phyloP scores from a whole-genome alignment of 805 yeast species.

The Spathaspora hagerdaliae region DNA sequence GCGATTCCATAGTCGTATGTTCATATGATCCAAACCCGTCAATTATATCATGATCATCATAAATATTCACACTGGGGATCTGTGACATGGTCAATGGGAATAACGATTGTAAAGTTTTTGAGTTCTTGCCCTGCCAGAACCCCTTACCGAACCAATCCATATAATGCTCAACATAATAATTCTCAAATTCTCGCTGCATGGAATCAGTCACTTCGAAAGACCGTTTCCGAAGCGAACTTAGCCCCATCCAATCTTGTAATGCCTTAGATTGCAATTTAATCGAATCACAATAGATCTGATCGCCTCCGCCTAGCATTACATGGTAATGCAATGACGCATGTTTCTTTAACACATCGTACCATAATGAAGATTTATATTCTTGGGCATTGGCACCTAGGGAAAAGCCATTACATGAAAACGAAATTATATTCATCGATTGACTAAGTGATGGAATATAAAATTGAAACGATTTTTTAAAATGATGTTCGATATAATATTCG shows the following conservation, averaged over 20 bases:
- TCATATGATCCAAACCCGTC: slow-evolving; percentile 93
- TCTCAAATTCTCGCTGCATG: slow-evolving; percentile 51
- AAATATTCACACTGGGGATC: slow-evolving; percentile 83
- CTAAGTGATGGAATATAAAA: slow-evolving; percentile 64
- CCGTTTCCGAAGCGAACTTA: slow-evolving; percentile 44
- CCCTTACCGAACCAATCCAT: slow-evolving; percentile 89
- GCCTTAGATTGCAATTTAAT: slow-evolving; percentile 56
- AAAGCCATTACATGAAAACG: slow-evolving; percentile 90
- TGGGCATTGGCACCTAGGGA: slow-evolving; percentile 67
- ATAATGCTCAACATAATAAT: slow-evolving; percentile 71
- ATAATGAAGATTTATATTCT: slow-evolving; percentile 67
- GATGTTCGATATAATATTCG: slow-evolving; percentile 55
- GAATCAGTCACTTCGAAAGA: slow-evolving; percentile 40
- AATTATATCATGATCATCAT: slow-evolving; percentile 94
- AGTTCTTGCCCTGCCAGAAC: slow-evolving; percentile 68
- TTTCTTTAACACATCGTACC: slow-evolving; percentile 77
- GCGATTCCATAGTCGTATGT: slow-evolving; percentile 68
- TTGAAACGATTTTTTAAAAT: slow-evolving; percentile 37
- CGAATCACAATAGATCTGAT: slow-evolving; percentile 86
- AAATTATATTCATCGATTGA: slow-evolving; percentile 76
- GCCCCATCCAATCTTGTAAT: slow-evolving; percentile 61
- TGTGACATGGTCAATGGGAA: slow-evolving; percentile 75
- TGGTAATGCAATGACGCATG: slow-evolving; percentile 65
- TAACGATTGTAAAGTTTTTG: slow-evolving; percentile 61
- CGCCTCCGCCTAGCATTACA: slow-evolving; percentile 98